Evolutionary conservation across 805 yeast species (phyloP).

Genomic region (Candida caryicola): DNA sequence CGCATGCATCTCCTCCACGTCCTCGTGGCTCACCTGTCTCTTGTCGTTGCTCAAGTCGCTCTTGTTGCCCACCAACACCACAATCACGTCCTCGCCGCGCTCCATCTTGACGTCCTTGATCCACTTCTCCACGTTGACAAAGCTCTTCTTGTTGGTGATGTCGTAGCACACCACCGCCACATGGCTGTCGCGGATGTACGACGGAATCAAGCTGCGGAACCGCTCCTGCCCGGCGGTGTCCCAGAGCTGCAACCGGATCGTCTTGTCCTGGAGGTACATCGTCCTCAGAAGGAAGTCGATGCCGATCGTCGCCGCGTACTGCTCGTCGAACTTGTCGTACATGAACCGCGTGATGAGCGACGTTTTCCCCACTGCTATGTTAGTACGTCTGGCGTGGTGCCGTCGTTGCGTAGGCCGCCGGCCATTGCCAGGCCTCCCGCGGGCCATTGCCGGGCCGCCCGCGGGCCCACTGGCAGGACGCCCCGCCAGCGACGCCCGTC

Average conservation of each 20-base stretch:
- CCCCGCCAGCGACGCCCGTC: too few relatives aligned
- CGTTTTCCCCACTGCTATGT: conserved; percentile 76
- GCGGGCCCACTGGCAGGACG: too few relatives aligned
- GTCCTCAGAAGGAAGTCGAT: conserved; percentile 86
- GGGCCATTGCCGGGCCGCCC: too few relatives aligned
- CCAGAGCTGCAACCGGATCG: conserved; percentile 93
- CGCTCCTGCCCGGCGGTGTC: conserved; percentile 98
- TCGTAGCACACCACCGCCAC: conserved; percentile 98
- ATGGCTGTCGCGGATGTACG: conserved; percentile 91
- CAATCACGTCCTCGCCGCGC: conserved; percentile 84
- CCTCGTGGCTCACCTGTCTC: conserved; percentile 78
- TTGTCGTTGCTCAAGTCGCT: conserved; percentile 69
- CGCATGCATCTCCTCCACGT: conserved; percentile 76
- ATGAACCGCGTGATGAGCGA: conserved; percentile 94
- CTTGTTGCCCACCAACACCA: conserved; percentile 91
- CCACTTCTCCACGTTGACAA: conserved; percentile 86
- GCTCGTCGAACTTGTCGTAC: conserved; percentile 97
- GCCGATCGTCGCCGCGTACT: conserved; percentile 95
- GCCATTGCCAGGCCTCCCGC: too few relatives aligned
- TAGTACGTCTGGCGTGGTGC: too few relatives aligned
- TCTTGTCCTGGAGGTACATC: conserved; percentile 84
- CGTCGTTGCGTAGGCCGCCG: too few relatives aligned
- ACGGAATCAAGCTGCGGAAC: conserved; percentile 90
- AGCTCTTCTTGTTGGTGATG: conserved; percentile 80
- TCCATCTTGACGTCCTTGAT: conserved; percentile 91